phyloP scores from a whole-genome alignment of 495 filamentous ascomycete species.

The Pyrenopolyporus hunteri region DNA sequence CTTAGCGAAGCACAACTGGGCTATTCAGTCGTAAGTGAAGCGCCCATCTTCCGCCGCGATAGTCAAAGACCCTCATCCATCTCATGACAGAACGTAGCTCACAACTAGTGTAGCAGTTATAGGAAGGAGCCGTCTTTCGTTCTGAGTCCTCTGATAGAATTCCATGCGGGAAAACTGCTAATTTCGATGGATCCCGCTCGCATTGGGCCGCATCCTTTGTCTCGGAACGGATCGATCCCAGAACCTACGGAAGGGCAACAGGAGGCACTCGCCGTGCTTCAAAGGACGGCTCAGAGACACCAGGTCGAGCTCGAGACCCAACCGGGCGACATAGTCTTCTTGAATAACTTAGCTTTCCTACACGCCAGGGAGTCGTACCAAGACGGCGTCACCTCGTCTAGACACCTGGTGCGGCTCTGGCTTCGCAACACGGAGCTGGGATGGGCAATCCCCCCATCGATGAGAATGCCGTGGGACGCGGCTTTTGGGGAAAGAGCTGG shows the following conservation, averaged over 20 bases:
- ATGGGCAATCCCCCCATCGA: slow-evolving; percentile 49
- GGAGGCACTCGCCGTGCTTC: slow-evolving; percentile 45
- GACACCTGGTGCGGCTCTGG: slow-evolving; percentile 61
- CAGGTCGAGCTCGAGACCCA: slow-evolving; percentile 53
- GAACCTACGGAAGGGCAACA: slow-evolving; percentile 42
- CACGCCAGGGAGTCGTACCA: slow-evolving; percentile 61
- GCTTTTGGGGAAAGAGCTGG: slow-evolving; percentile 44
- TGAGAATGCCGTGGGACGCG: slow-evolving; percentile 53
- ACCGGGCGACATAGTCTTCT: slow-evolving; percentile 65
- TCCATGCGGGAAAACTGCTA: slow-evolving; percentile 43
- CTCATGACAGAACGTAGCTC: background rate
- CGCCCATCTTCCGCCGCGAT: background rate
- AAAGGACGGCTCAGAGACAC: slow-evolving; percentile 42
- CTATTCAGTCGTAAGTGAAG: slow-evolving; percentile 51
- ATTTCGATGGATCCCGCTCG: slow-evolving; percentile 52
- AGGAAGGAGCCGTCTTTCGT: slow-evolving; percentile 44
- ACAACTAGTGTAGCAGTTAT: slow-evolving; percentile 37
- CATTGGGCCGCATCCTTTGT: slow-evolving; percentile 49
- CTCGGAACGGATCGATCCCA: slow-evolving; percentile 38
- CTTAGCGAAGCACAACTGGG: slow-evolving; percentile 46
- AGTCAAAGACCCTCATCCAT: background rate
- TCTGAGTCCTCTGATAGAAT: slow-evolving; percentile 47
- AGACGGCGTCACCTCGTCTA: slow-evolving; percentile 42
- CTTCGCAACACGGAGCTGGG: slow-evolving; percentile 49
- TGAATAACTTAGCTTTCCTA: slow-evolving; percentile 67